Evolutionary conservation across 495 filamentous ascomycete genomes (phyloP), one percentile per base, ranked within the genome.

Genomic region (Physcia stellaris): DNA sequence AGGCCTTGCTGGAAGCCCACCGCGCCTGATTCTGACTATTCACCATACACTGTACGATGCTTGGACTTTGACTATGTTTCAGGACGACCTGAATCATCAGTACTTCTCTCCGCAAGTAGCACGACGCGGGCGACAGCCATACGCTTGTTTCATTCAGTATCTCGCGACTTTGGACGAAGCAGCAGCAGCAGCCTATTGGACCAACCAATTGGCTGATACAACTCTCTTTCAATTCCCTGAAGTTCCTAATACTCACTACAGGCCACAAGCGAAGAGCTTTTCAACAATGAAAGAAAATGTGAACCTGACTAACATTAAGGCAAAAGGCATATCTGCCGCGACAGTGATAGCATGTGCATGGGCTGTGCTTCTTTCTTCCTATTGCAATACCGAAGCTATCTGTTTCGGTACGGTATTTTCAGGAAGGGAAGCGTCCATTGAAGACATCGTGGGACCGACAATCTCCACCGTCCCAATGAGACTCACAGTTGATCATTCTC

Each of bases 391-490:
- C 6, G 29, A 32, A 32, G 29, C 15, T 12, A 5, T 32, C 13
- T 32, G 29, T 12, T 32, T 15, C 29, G 29, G 29, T 13, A 32
- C 18, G 29, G 29, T 32, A 17, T 32, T 32, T 6, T 13, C 29
- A 32, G 29, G 29, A 11, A 32, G 29, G 29, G 29, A 32, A 13
- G 4, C 15, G 29, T 17, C 29, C 4, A 17, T 74, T 1, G 62
- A 68, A 35, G 50, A 64, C 32, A 67, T 75, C 13, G 57, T 66
- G 29, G 74, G 73, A 0, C 67, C 74, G 1, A 69, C 68, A 39
- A 68, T 77, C 35, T 61, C 72, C 1, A 77, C 73, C 0, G 56
- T 75, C 17, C 75, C 74, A 0, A 46, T 71, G 11, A 32, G 29
- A 12, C 15, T 32, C 13, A 32, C 18, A 5, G 11, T 32, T 17